Evolutionary conservation across 768 basidiomycete genomes (phyloP).

Genomic region (Amanita molliuscula): DNA sequence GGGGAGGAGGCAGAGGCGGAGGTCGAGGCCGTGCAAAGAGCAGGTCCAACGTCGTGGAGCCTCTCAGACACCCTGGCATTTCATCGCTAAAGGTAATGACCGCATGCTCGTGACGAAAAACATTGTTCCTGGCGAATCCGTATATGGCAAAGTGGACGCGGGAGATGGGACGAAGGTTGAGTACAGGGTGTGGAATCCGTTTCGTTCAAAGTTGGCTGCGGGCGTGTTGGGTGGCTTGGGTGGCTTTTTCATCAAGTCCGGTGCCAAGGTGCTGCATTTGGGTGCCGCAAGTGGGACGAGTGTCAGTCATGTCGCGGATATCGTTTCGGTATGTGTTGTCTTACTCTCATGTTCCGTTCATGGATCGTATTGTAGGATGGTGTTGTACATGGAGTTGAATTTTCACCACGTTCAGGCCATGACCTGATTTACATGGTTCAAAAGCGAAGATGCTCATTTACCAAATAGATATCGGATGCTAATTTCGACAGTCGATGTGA

Average conservation of each 20-base stretch:
- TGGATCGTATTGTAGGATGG: conserved; percentile 63
- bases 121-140: conserved; percentile 93
- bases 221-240: conserved; percentile 95
- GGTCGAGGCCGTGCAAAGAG: conserved; percentile 67
- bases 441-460: conserved; percentile 94
- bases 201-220: conserved; percentile 93
- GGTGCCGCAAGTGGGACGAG: no score
- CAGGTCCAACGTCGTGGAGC: conserved; percentile 86
- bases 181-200: conserved; percentile 99
- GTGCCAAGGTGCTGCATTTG: no score
- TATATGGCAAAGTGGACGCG: conserved; percentile 91
- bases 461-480: conserved; percentile 98
- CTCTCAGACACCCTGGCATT: conserved; percentile 88
- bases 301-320: no score
- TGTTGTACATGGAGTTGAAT: conserved; percentile 96
- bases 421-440: conserved; percentile 99
- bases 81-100: conserved; percentile 97
- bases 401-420: conserved; percentile 92
- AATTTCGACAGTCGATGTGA: conserved; percentile 88
- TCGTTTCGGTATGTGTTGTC: conserved; percentile 80
- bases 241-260: no score
- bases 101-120: conserved; percentile 96
- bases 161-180: conserved; percentile 83
- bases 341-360: not conserved
- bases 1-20: conserved; percentile 38